Evolutionary conservation across 441 rosid species (phyloP).

Genomic region (Mallotus japonicus): DNA sequence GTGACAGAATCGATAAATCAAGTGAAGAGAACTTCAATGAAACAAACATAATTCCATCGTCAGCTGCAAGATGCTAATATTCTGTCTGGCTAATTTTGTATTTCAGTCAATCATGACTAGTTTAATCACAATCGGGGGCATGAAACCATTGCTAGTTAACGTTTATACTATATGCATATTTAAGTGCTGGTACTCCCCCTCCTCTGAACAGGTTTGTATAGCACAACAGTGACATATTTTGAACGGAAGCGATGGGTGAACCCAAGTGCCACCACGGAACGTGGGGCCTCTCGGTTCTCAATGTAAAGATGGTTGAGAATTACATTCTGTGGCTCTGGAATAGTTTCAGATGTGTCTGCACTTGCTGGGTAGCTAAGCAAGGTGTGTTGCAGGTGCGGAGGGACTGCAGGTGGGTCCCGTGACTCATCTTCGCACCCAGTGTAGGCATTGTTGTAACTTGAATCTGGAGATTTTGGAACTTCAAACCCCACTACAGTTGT

Average conservation of each 20-base stretch:
- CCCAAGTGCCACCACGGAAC: slow-evolving; percentile 89
- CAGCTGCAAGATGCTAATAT: slow-evolving; percentile 24
- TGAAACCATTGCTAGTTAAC: slow-evolving; percentile 16
- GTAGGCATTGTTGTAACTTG: slow-evolving; percentile 76
- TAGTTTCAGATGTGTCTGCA: slow-evolving; percentile 42
- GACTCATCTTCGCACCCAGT: slow-evolving; percentile 66
- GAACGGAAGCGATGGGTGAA: slow-evolving; percentile 84
- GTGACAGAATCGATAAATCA: slow-evolving; percentile 15
- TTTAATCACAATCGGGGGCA: slow-evolving; percentile 24
- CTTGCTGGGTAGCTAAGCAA: slow-evolving; percentile 53
- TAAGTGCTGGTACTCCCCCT: slow-evolving; percentile 60
- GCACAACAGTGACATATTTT: slow-evolving; percentile 85
- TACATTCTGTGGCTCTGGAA: slow-evolving; percentile 59
- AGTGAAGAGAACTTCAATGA: slow-evolving; percentile 20
- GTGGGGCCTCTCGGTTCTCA: slow-evolving; percentile 76
- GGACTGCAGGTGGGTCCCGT: slow-evolving; percentile 80
- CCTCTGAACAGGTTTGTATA: slow-evolving; percentile 88
- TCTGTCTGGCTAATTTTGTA: slow-evolving; percentile 23
- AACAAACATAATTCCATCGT: slow-evolving; percentile 19
- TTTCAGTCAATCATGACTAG: slow-evolving; percentile 20
- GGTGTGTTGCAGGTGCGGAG: slow-evolving; percentile 71
- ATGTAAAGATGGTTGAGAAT: slow-evolving; percentile 89
- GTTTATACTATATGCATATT: slow-evolving; percentile 23
- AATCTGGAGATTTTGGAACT: slow-evolving; percentile 82
- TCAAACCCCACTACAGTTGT: slow-evolving; percentile 81